phyloP scores from a whole-genome alignment of 148 eudicot genomes.

The Salicornia ramosissima region DNA sequence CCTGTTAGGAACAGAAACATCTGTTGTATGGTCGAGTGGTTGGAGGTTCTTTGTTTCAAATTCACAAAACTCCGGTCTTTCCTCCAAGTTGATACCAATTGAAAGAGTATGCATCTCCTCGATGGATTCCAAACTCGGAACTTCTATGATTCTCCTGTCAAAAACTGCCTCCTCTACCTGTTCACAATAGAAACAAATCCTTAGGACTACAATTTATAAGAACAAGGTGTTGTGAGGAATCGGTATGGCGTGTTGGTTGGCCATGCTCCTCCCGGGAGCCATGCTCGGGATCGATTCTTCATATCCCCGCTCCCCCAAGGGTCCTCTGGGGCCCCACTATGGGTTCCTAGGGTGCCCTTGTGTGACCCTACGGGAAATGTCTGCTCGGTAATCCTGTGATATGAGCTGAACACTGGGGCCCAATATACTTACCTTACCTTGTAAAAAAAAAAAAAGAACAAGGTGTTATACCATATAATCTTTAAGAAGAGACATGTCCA shows the following conservation, averaged over 20 bases:
- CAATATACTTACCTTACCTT: no score
- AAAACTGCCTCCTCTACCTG: slow-evolving; percentile 58
- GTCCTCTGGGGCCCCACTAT: no score
- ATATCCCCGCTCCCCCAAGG: no score
- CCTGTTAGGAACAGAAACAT: slow-evolving; percentile 40
- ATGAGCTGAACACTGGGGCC: no score
- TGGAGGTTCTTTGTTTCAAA: slow-evolving; percentile 32
- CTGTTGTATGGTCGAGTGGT: slow-evolving; percentile 22
- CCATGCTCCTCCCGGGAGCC: no score
- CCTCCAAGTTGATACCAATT: slow-evolving; percentile 16
- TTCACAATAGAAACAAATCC: slow-evolving; percentile 10
- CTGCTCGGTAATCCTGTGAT: no score
- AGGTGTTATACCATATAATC: slow-evolving; percentile 57
- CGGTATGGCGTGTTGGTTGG: no score
- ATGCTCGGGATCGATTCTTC: no score
- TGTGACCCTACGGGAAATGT: no score
- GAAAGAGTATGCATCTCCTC: slow-evolving; percentile 62
- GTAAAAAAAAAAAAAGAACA: background rate
- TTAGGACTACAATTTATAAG: background rate
- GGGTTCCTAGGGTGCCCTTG: no score
- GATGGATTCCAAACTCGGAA: slow-evolving; percentile 65
- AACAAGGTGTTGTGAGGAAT: background rate
- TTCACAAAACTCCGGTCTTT: slow-evolving; percentile 21
- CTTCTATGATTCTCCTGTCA: slow-evolving; percentile 32
- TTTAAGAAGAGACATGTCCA: slow-evolving; percentile 51